Conservation (phyloP, 169 alveolate species). For the Amoebophrya sp. region DNA sequence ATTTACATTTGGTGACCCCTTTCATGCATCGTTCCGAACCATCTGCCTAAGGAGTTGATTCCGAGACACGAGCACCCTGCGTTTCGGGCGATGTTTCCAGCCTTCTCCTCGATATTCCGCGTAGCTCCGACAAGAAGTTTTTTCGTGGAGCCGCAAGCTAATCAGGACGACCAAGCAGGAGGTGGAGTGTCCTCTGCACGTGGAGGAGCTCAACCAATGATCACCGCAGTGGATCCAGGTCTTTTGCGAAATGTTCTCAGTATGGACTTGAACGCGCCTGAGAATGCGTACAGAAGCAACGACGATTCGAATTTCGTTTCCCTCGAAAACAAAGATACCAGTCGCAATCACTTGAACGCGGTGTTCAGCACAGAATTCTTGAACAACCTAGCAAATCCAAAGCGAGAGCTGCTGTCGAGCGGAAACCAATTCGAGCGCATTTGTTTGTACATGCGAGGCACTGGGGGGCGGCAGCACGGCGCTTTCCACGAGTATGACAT, state of each 20-base stretch:
- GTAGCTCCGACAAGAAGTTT: background rate
- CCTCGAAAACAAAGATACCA: background rate
- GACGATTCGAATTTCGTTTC: background rate
- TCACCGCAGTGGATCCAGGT: background rate
- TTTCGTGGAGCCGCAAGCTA: too few relatives aligned
- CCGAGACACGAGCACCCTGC: background rate
- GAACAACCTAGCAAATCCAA: background rate
- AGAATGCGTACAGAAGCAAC: background rate
- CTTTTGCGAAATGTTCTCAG: background rate
- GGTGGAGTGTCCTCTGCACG: too few relatives aligned
- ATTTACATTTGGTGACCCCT: too few relatives aligned
- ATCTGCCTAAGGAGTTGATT: background rate
- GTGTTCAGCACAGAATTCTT: background rate
- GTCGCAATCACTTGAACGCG: background rate
- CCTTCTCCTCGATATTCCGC: background rate
- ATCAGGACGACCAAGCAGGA: too few relatives aligned
- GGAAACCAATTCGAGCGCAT: conserved; percentile 19
- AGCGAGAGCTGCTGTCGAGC: background rate
- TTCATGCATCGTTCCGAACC: background rate
- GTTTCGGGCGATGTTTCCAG: background rate
- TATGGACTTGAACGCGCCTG: background rate
- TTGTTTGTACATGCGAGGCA: background rate
- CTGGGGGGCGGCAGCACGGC: background rate
- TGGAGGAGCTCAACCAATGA: background rate
- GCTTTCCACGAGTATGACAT: background rate